phyloP scores from a whole-genome alignment of 176 grass and related monocot genomes.

The Avena eriantha region DNA sequence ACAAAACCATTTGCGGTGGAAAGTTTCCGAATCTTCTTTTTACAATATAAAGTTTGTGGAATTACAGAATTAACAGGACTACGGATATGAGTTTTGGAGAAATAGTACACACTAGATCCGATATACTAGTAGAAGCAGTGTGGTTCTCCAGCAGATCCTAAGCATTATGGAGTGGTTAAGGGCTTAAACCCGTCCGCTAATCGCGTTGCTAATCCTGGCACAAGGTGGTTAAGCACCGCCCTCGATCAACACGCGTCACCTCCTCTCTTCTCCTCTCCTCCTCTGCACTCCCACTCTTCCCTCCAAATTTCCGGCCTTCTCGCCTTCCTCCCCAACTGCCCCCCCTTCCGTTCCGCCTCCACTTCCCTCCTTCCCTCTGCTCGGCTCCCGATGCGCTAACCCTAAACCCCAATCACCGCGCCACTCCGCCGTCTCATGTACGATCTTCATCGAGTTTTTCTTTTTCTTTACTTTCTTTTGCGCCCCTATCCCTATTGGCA shows the following conservation, averaged over 20 bases:
- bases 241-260: constrained; percentile 35
- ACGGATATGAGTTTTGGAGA: neutral
- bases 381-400: neutral
- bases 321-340: constrained; percentile 32
- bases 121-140: constrained; percentile 3
- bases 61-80: no score
- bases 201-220: constrained; percentile 54
- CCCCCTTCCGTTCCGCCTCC: neutral
- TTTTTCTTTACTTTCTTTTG: no score
- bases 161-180: neutral
- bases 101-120: neutral
- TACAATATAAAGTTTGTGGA: no score
- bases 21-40: no score
- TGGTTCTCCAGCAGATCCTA: neutral
- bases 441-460: neutral
- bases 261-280: constrained; percentile 25
- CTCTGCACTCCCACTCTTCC: constrained; percentile 24
- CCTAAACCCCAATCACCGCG: constrained; percentile 15
- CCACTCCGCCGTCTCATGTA: neutral
- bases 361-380: neutral
- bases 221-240: constrained; percentile 36
- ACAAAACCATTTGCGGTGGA: no score
- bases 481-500: neutral
- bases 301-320: constrained; percentile 50
- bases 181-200: constrained; percentile 46